Conservation (phyloP, 495 filamentous ascomycete genomes). For the Annulohypoxylon maeteangense region DNA sequence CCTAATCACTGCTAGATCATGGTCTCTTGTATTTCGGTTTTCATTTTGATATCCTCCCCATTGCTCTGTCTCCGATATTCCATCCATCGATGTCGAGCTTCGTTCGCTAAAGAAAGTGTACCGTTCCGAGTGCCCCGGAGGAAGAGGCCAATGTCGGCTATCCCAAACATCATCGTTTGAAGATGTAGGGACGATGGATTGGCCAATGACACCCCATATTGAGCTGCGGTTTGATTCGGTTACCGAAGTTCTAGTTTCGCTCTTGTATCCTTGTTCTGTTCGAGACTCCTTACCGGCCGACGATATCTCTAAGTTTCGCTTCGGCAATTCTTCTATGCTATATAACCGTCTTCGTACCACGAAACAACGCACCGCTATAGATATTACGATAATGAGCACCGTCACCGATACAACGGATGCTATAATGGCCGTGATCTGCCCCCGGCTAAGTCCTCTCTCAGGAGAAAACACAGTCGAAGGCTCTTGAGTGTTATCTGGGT, state of each 20-base stretch:
- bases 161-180: conserved; percentile 27
- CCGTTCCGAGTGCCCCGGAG: conserved; percentile 37
- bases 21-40: neutral
- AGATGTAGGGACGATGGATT: conserved; percentile 3
- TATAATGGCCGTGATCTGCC: conserved; percentile 20
- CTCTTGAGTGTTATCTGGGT: neutral
- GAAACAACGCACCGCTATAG: conserved; percentile 23
- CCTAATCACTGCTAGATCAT: neutral
- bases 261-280: neutral
- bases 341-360: conserved; percentile 9
- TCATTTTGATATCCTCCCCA: neutral
- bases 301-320: conserved; percentile 5
- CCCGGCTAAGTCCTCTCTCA: conserved; percentile 2
- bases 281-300: neutral
- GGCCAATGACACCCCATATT: conserved; percentile 27
- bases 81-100: conserved; percentile 27
- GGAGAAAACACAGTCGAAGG: neutral
- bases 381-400: neutral
- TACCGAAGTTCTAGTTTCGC: conserved; percentile 8
- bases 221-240: conserved; percentile 23
- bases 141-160: conserved; percentile 37
- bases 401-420: conserved; percentile 4
- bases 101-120: conserved; percentile 42
- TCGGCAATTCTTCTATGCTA: conserved; percentile 15
- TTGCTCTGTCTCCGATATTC: conserved; percentile 4